Base-by-base conservation (phyloP, 208 protist species). In the Leishmania arabica region DNA sequence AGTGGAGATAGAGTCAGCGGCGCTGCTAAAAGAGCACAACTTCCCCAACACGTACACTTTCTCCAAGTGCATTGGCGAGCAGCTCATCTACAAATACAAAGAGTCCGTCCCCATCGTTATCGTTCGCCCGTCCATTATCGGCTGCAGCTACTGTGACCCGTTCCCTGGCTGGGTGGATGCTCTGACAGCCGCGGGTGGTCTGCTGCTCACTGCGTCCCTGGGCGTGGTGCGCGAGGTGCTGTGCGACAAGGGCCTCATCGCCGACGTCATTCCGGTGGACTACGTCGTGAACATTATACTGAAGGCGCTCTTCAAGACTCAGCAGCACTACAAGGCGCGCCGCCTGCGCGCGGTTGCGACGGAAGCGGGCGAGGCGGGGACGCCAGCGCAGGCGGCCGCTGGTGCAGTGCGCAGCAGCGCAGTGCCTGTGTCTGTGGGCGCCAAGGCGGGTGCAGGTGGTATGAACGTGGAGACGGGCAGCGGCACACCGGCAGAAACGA, bases 11-110 rank as follows among this genome's bases (percentile, higher is more conserved):
- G 82, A 93, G 64, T 71, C 81, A 49, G 45, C 51, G 27, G 37
- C 80, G 68, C 65, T 95, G n/a, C 83, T 98, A 7, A 88, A 93
- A 73, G 75, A 87, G 56, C 88, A 91, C 74, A 82, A 84, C 54
- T 98, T 95, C 86, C 89, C 92, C 19, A 98, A 98, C 86, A 98
- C 95, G 24, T 98, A 98, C 86, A 97, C 94, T 21, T 91, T 97
- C 86, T 97, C 95, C 56, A 98, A 98, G 86, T 89, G 78, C 71
- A 90, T 98, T 60, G 89, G 92, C 42, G 95, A 98, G 86, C 89
- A 91, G 58, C 81, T 98, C 51, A 78, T 97, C 24, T 45, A 82
- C 58, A 73, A 84, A 51, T 87, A 88, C 84, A 91, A 86, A 80
- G 91, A 88, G 24, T 80, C 90, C 70, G 86, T 95, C 31, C 93